phyloP scores from a whole-genome alignment of 164 flowering plant species.

The Magnolia changhungtana region DNA sequence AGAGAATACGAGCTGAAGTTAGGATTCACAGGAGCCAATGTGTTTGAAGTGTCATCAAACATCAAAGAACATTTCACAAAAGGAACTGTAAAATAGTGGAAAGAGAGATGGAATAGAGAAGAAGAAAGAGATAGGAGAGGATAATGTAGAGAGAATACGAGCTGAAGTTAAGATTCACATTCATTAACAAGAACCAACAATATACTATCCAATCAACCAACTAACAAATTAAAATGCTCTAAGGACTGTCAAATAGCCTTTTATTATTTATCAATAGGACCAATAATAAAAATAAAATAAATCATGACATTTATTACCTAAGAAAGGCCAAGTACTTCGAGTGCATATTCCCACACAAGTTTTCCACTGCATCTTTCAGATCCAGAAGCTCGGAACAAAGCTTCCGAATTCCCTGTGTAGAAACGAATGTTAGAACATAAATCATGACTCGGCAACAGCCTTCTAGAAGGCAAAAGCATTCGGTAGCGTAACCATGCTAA shows the following conservation, averaged over 20 bases:
- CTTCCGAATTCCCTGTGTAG: constrained; percentile 82
- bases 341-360: constrained; percentile 77
- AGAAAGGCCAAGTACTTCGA: constrained; percentile 81
- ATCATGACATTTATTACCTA: constrained; percentile 45
- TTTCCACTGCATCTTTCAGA: constrained; percentile 94
- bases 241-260: neutral
- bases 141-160: too few species aligned
- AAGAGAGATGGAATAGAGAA: too few species aligned
- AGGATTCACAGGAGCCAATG: too few species aligned
- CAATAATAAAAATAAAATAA: neutral
- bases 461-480: too few species aligned
- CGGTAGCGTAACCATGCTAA: neutral
- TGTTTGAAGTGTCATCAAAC: too few species aligned
- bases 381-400: constrained; percentile 93
- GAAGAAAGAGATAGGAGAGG: too few species aligned
- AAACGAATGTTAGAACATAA: neutral
- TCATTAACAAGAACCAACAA: too few species aligned
- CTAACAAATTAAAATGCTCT: neutral
- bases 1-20: too few species aligned
- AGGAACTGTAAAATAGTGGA: too few species aligned
- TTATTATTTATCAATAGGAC: neutral
- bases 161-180: too few species aligned
- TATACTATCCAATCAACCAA: neutral
- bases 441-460: neutral
- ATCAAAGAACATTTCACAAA: too few species aligned